Base-by-base conservation (phyloP, 176 grass and related monocot genomes). In the Phyllostachys edulis region DNA sequence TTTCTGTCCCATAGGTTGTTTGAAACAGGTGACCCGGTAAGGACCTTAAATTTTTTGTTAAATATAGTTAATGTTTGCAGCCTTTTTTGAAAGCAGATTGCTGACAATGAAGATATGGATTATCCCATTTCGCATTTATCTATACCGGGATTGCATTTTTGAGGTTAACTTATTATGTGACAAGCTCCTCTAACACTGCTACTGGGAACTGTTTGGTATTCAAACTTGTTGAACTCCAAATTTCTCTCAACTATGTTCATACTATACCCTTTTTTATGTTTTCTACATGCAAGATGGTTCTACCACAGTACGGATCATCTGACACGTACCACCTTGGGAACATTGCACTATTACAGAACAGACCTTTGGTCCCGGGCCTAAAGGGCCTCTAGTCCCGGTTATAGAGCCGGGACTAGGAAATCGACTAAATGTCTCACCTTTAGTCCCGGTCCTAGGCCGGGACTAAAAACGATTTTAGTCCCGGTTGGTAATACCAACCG, bases 11-110 rank as follows among this genome's bases (percentile, higher is more conserved):
- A 95, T 63, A 88, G 93, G 74, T 70, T 87, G 61, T 90, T 92
- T 75, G 90, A 95, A 86, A 26, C 88, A 9, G 83, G 80, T 57
- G 93, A 95, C 29, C 93, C 93, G 88, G 93, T 95, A 90, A 92
- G 54, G 41, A 73, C 11, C 34, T 62, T 39, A 49, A 0, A 26
- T 3, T 49, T 83, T 49, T 75, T 60, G 7, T 75, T 61, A 23
- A 29, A 81, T 85, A 70, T 77, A 11, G 66, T 66, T 71, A 8
- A 64, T 41, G 7, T 78, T 63, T 15, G 4, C 64, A 24, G 6
- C 21, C 13, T 32, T 16, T 45, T 20, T 18, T 52, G 17, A 44
- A 63, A 27, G 44, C 13, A 64, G 12, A 44, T 23, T 27, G 6
- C 2, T 73, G 24, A 27, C 4, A 69, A 9, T 73, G 5, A 34